These are phyloP conservation scores for Ceratocystis albifundus DNA, from an alignment of 2,329 filamentous ascomycete genomes.

Conservation along the genomic window DNA sequence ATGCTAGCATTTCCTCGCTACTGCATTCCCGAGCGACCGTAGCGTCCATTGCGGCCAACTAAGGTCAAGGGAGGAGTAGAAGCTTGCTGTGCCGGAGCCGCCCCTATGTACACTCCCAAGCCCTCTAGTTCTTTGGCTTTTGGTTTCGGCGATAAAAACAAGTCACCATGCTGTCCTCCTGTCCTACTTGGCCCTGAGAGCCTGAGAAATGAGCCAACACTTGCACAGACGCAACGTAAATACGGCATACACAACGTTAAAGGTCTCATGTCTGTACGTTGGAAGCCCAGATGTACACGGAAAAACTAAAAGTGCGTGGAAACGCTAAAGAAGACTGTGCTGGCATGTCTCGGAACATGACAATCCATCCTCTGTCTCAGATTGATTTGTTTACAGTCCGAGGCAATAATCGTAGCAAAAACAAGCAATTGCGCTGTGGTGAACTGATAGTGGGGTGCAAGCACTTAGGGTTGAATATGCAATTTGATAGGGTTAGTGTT, in stretches of 20 bases:
- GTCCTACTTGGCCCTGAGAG: neutral
- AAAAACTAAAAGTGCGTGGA: neutral
- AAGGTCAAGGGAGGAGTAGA: no score
- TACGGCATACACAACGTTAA: neutral
- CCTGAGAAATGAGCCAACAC: neutral
- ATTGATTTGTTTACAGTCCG: no score
- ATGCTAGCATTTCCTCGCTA: neutral
- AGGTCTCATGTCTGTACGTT: neutral
- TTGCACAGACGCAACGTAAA: neutral
- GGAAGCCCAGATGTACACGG: neutral
- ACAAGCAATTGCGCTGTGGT: no score
- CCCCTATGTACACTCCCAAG: neutral
- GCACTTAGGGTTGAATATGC: no score
- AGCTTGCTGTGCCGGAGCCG: no score
- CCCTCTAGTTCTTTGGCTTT: neutral
- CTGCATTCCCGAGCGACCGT: neutral
- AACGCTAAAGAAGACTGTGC: neutral
- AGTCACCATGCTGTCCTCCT: neutral
- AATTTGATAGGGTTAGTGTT: neutral
- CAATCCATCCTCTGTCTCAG: neutral
- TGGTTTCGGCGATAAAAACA: neutral
- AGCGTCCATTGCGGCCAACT: neutral
- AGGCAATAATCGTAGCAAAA: no score
- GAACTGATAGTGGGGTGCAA: no score
- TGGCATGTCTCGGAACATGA: neutral